Evolutionary conservation across 78 protist species (phyloP).

Genomic region (Chrysochromulina parva): DNA sequence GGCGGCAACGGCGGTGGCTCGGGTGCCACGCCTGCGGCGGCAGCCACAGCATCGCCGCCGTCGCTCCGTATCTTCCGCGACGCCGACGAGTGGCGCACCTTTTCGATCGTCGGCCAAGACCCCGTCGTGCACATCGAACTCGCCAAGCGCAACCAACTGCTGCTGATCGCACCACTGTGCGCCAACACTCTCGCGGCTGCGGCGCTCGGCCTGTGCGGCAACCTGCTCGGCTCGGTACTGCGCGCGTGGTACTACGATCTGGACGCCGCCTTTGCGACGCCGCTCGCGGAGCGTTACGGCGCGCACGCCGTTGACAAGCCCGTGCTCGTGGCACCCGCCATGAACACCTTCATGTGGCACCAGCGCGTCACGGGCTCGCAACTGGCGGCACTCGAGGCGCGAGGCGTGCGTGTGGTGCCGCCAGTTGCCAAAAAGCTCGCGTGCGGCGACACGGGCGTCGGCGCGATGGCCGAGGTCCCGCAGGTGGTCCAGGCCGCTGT

Average conservation of each 20-base stretch:
- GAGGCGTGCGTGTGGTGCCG: constrained; percentile 47
- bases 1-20: background rate
- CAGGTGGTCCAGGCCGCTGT: background rate
- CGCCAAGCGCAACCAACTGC: constrained; percentile 37
- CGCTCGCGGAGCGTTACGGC: background rate
- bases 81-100: constrained; percentile 72
- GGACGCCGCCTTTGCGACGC: background rate
- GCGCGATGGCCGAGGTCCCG: background rate
- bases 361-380: constrained; percentile 83
- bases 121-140: constrained; percentile 70
- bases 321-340: constrained; percentile 86
- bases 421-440: constrained; percentile 77
- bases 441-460: constrained; percentile 75
- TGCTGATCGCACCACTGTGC: constrained; percentile 86
- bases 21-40: background rate
- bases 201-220: constrained; percentile 83
- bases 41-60: too few species aligned
- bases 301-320: background rate
- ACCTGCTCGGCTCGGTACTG: constrained; percentile 70
- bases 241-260: constrained; percentile 74
- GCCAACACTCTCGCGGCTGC: constrained; percentile 91
- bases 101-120: constrained; percentile 49
- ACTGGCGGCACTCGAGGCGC: background rate
- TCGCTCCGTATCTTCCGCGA: background rate
- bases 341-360: constrained; percentile 92